Conservation (phyloP, 352 stramenopile genomes). For the Aphanomyces astaci region DNA sequence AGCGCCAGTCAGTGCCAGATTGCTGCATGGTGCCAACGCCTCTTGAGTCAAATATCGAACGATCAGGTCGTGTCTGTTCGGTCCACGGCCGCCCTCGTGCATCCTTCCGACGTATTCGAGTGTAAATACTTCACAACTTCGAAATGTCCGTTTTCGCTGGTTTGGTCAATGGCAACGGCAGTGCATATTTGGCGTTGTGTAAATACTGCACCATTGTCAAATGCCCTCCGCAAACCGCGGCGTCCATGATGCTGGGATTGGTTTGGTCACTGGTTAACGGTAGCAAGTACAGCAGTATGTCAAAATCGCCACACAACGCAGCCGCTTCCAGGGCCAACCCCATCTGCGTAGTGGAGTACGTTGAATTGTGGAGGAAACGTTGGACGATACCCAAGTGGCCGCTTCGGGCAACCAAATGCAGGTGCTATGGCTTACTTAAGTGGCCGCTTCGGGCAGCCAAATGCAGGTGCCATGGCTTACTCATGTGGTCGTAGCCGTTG, state of each 20-base stretch:
- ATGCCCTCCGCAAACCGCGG: not conserved
- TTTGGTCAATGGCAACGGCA: not conserved
- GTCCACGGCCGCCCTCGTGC: conserved; percentile 1
- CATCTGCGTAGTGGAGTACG: not conserved
- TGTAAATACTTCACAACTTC: conserved; percentile 17
- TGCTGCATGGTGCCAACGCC: not conserved
- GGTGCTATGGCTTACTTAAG: not conserved
- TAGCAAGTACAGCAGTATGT: not conserved
- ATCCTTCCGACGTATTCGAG: not conserved
- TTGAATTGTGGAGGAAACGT: not conserved
- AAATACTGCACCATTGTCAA: conserved; percentile 2
- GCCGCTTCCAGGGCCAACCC: not conserved
- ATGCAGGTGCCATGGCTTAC: not conserved
- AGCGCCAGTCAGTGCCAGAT: not conserved
- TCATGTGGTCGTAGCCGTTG: not conserved
- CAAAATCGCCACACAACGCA: not conserved
- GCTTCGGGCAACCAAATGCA: not conserved
- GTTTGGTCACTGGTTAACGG: too few species aligned
- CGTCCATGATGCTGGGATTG: not conserved
- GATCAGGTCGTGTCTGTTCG: not conserved
- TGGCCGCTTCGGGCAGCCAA: not conserved
- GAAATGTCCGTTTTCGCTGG: conserved; percentile 17
- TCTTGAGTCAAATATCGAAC: not conserved
- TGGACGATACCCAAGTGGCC: not conserved
- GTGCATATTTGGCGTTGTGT: conserved; percentile 1